These are phyloP conservation scores for Anthracocystis walkeri DNA, from an alignment of 1,284 basidiomycete genomes.

Conservation along the genomic window DNA sequence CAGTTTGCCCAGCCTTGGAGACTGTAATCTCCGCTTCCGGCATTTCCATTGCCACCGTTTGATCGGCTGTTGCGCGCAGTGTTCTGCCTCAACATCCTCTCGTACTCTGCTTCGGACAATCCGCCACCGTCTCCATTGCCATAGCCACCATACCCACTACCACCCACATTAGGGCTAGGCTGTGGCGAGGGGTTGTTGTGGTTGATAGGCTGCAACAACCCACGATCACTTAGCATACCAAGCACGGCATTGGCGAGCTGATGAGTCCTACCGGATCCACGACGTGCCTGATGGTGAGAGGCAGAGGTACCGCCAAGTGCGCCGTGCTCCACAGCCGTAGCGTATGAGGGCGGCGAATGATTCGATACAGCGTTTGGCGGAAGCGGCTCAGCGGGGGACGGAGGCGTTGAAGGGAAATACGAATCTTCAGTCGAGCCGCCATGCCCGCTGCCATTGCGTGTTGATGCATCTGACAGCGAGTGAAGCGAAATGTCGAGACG, in stretches of 20 bases:
- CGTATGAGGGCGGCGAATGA: conserved; percentile 33
- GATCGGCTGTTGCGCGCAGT: conserved; percentile 35
- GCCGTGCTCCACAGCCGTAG: conserved; percentile 29
- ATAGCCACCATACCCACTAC: conserved; percentile 18
- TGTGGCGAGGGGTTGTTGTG: conserved; percentile 39
- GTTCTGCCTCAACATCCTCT: conserved; percentile 42
- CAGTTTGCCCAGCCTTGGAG: conserved; percentile 39
- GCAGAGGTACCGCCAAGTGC: conserved; percentile 39
- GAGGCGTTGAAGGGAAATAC: conserved; percentile 47
- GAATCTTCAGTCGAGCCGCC: conserved; percentile 26
- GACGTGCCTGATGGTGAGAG: conserved; percentile 42
- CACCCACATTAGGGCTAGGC: conserved; percentile 22
- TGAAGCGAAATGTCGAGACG: conserved; percentile 73
- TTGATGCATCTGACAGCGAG: conserved; percentile 45
- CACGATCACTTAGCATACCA: conserved; percentile 58
- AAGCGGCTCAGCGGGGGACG: conserved; percentile 26
- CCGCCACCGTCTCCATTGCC: conserved; percentile 38
- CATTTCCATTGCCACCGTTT: background rate
- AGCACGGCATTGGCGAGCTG: conserved; percentile 58
- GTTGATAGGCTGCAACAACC: conserved; percentile 50
- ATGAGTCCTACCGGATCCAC: conserved; percentile 52
- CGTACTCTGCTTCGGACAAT: conserved; percentile 47
- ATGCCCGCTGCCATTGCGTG: conserved; percentile 12
- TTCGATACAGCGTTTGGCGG: conserved; percentile 11
- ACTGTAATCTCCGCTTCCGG: conserved; percentile 23